These are phyloP conservation scores for Spergularia marina DNA, from an alignment of 148 eudicot species.

Conservation along the genomic window DNA sequence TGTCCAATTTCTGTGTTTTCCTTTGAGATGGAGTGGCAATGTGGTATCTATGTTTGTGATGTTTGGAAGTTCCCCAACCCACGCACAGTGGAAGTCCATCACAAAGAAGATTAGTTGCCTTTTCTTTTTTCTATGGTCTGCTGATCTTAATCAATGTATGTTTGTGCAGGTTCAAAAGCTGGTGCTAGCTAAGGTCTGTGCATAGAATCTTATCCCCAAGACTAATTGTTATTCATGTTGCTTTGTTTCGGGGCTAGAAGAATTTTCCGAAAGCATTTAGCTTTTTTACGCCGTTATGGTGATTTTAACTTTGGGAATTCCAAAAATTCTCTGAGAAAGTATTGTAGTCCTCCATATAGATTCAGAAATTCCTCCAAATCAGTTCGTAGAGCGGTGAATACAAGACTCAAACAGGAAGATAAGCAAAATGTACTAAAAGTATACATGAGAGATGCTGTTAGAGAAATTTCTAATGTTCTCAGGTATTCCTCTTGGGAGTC, in stretches of 20 bases:
- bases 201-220: conserved; percentile 10
- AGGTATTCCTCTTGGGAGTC: conserved; percentile 68
- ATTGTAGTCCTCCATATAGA: conserved; percentile 22
- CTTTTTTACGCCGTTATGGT: background rate
- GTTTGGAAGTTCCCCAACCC: background rate
- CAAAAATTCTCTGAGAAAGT: conserved; percentile 20
- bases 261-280: conserved; percentile 13
- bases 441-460: conserved; percentile 47
- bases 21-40: too few species aligned
- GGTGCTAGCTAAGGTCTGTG: background rate
- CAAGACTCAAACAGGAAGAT: conserved; percentile 22
- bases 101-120: background rate
- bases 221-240: conserved; percentile 36
- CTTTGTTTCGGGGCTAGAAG: conserved; percentile 20
- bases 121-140: background rate
- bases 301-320: background rate
- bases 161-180: conserved; percentile 10
- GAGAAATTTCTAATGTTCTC: conserved; percentile 51
- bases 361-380: conserved; percentile 22
- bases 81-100: background rate
- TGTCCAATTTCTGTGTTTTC: too few species aligned
- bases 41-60: background rate
- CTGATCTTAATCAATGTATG: background rate
- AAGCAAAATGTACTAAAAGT: conserved; percentile 38
- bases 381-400: conserved; percentile 21